Conservation (phyloP, 352 stramenopile genomes). For the Plasmopara viticola region DNA sequence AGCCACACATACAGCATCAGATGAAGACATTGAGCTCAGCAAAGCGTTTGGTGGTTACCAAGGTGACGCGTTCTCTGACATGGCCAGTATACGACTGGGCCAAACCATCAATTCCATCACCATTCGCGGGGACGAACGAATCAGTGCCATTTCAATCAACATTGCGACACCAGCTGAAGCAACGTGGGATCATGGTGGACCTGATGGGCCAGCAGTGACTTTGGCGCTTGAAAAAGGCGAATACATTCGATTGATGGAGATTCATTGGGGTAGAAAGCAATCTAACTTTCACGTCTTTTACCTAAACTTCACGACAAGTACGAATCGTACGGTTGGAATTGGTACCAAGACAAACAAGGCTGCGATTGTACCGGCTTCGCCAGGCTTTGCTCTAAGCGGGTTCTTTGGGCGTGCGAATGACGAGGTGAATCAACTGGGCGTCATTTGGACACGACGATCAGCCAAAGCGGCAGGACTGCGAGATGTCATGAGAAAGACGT, state of each 20-base stretch:
- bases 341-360: slow-evolving; percentile 10
- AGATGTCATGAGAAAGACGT: slow-evolving; percentile 13
- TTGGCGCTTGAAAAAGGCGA: slow-evolving; percentile 10
- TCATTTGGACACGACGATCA: slow-evolving; percentile 16
- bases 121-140: slow-evolving; percentile 5
- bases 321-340: slow-evolving; percentile 5
- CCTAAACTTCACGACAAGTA: slow-evolving; percentile 8
- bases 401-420: slow-evolving; percentile 13
- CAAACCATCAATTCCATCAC: slow-evolving; percentile 18
- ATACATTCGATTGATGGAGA: slow-evolving; percentile 18
- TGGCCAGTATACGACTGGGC: slow-evolving; percentile 9
- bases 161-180: slow-evolving; percentile 4
- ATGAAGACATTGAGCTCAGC: slow-evolving; percentile 19
- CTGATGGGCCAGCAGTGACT: slow-evolving; percentile 6
- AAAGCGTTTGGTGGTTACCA: slow-evolving; percentile 10
- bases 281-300: slow-evolving; percentile 14
- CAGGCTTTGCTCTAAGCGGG: slow-evolving; percentile 16
- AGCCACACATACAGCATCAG: not conserved
- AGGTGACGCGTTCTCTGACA: slow-evolving; percentile 19
- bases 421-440: slow-evolving; percentile 21
- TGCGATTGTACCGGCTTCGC: slow-evolving; percentile 3
- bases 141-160: slow-evolving; percentile 9
- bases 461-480: slow-evolving; percentile 13
- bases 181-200: slow-evolving; percentile 15
- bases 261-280: slow-evolving; percentile 20